These are phyloP conservation scores for Umbilicus rupestris DNA, from an alignment of 164 flowering plant genomes.

Conservation along the genomic window DNA sequence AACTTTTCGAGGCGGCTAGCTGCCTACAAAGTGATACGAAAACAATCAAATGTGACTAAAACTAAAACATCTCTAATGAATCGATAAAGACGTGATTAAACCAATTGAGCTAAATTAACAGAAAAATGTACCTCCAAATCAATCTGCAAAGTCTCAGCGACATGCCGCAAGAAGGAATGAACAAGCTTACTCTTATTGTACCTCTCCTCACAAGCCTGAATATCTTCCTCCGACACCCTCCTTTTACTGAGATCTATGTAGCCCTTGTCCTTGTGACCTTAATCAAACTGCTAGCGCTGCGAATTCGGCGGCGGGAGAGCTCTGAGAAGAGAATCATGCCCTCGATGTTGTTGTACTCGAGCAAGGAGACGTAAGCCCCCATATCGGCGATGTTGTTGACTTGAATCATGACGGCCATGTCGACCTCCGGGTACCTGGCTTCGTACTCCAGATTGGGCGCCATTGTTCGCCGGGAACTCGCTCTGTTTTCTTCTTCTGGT, in stretches of 20 bases:
- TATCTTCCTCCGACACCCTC: conserved; percentile 4
- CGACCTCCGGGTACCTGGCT: conserved; percentile 5
- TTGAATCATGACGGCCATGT: conserved; percentile 7
- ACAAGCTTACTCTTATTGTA: conserved; percentile 6
- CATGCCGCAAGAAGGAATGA: conserved; percentile 1
- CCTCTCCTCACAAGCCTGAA: conserved; percentile 6
- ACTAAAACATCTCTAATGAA: too few relatives aligned
- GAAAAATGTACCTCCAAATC: not conserved
- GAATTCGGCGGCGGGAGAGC: conserved; percentile 6
- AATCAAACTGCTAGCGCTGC: not conserved
- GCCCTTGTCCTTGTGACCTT: conserved; percentile 1
- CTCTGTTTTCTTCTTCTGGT: too few relatives aligned
- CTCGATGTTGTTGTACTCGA: conserved; percentile 8
- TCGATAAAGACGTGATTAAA: not conserved
- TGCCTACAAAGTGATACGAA: too few relatives aligned
- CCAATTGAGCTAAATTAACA: not conserved
- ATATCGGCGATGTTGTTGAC: conserved; percentile 7
- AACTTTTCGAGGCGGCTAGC: too few relatives aligned
- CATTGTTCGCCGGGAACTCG: too few relatives aligned
- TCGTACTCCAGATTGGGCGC: conserved; percentile 7
- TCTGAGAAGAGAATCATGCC: conserved; percentile 7
- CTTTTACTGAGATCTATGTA: conserved; percentile 7
- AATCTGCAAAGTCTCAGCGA: conserved; percentile 5
- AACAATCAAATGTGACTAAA: too few relatives aligned
- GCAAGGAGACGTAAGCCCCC: conserved; percentile 5